These are phyloP conservation scores for Pezicula neosporulosa DNA, from an alignment of 2,329 filamentous ascomycete species.

Conservation along the genomic window DNA sequence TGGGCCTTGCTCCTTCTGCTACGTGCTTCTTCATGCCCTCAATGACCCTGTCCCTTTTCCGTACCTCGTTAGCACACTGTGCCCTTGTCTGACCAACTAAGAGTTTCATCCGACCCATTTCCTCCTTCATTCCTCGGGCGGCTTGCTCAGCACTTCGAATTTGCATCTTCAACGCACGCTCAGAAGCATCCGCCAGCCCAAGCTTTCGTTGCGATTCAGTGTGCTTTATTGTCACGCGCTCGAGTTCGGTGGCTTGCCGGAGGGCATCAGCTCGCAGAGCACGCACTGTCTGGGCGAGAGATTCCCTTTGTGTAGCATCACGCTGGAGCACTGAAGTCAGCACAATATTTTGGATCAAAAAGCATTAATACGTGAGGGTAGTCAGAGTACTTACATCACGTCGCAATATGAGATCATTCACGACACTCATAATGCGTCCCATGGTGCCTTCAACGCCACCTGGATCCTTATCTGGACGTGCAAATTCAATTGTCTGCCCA, in stretches of 20 bases:
- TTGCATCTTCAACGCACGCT: conserved; percentile 65
- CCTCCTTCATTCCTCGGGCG: conserved; percentile 76
- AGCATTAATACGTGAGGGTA: neutral
- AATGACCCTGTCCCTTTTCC: conserved; percentile 86
- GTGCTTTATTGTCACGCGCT: conserved; percentile 51
- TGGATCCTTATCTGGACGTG: conserved; percentile 61
- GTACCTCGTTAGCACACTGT: conserved; percentile 85
- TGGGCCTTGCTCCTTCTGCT: conserved; percentile 62
- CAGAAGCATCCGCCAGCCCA: conserved; percentile 62
- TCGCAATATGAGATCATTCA: conserved; percentile 88
- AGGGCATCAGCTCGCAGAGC: conserved; percentile 71
- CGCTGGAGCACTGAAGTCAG: conserved; percentile 48
- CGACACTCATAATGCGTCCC: conserved; percentile 83
- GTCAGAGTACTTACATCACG: conserved; percentile 66
- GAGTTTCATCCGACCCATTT: conserved; percentile 74
- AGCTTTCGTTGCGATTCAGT: conserved; percentile 52
- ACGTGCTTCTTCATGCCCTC: conserved; percentile 86
- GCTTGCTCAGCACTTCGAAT: conserved; percentile 71
- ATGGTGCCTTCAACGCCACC: conserved; percentile 66
- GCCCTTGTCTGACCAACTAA: conserved; percentile 79
- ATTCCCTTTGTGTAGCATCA: conserved; percentile 85
- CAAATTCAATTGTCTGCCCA: conserved; percentile 79
- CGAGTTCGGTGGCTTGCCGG: conserved; percentile 67
- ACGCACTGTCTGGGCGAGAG: conserved; percentile 74
- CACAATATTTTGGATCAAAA: neutral